A percentile compares a stretch with the other conserved stretches of the same genome.
phyloP scores from a whole-genome alignment of 768 basidiomycete genomes.

The Pilatotrama ljubarskyi region DNA sequence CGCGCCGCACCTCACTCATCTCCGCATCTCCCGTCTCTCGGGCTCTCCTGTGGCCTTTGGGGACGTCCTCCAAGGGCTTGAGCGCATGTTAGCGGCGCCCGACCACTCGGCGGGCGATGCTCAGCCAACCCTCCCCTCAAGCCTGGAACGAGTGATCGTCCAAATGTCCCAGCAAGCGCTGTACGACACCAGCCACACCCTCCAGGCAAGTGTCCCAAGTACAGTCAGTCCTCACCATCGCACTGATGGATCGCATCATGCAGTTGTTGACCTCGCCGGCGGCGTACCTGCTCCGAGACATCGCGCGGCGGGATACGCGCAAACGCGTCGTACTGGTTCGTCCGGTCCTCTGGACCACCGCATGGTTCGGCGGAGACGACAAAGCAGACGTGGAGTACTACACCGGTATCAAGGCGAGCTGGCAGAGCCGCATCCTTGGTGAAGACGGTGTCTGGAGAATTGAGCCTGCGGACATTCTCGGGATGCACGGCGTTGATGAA shows the following conservation, averaged over 20 bases:
- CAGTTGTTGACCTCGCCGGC: background rate
- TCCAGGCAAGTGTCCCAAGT: background rate
- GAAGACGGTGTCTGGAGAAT: background rate
- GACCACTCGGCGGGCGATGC: background rate
- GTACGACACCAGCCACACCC: background rate
- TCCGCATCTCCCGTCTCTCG: background rate
- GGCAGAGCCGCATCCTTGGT: background rate
- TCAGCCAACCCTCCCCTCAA: background rate
- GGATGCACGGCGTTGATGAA: no score
- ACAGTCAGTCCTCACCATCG: background rate
- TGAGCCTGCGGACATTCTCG: no score
- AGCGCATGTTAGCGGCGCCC: background rate
- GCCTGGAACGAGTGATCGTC: background rate
- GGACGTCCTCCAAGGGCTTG: background rate
- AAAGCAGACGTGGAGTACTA: background rate
- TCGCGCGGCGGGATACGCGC: background rate
- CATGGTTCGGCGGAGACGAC: background rate
- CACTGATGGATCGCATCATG: background rate
- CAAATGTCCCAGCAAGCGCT: conserved; percentile 2
- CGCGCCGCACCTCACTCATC: background rate
- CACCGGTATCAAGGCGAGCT: background rate
- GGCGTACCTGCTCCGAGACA: background rate
- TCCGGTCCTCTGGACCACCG: background rate
- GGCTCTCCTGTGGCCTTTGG: background rate
- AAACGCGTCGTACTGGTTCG: background rate